Conservation (phyloP, 2,329 filamentous ascomycete species). For the Fusarium nurragi region DNA sequence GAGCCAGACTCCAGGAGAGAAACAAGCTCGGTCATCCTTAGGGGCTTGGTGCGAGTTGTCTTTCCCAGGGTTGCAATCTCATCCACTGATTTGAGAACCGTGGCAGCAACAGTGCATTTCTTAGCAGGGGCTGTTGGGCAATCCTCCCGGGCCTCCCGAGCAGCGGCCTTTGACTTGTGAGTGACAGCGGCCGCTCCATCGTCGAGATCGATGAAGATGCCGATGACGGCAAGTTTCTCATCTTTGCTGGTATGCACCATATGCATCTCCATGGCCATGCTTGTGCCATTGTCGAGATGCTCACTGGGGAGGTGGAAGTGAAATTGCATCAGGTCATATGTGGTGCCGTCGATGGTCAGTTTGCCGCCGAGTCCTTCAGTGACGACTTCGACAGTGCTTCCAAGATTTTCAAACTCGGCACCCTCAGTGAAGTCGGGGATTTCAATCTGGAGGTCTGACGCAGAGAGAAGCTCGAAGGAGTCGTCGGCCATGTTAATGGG, state of each 20-base stretch:
- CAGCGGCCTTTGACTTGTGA: background rate
- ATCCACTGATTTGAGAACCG: conserved; percentile 48
- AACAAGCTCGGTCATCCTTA: conserved; percentile 56
- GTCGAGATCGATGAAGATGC: conserved; percentile 40
- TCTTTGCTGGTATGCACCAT: conserved; percentile 42
- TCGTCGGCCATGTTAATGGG: conserved; percentile 61
- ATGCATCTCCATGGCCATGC: conserved; percentile 46
- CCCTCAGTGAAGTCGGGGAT: conserved; percentile 51
- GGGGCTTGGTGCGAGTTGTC: conserved; percentile 47
- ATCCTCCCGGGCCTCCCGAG: background rate
- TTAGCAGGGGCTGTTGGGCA: background rate
- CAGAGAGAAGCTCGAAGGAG: conserved; percentile 44
- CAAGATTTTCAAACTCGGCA: conserved; percentile 61
- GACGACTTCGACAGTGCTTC: conserved; percentile 60
- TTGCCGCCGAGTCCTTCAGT: conserved; percentile 56
- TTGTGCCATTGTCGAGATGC: conserved; percentile 58
- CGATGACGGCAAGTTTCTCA: conserved; percentile 44
- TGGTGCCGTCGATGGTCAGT: conserved; percentile 51
- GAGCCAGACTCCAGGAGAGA: conserved; percentile 42
- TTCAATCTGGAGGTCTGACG: conserved; percentile 46
- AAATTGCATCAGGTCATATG: conserved; percentile 62
- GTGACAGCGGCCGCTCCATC: conserved; percentile 3
- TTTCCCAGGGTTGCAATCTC: conserved; percentile 53
- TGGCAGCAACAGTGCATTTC: conserved; percentile 46
- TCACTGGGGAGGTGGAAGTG: conserved; percentile 70